Percentiles rank a stretch among this genome's conserved stretches.
Conservation (phyloP, 2,329 filamentous ascomycete species). For the Knoxdaviesia proteae region DNA sequence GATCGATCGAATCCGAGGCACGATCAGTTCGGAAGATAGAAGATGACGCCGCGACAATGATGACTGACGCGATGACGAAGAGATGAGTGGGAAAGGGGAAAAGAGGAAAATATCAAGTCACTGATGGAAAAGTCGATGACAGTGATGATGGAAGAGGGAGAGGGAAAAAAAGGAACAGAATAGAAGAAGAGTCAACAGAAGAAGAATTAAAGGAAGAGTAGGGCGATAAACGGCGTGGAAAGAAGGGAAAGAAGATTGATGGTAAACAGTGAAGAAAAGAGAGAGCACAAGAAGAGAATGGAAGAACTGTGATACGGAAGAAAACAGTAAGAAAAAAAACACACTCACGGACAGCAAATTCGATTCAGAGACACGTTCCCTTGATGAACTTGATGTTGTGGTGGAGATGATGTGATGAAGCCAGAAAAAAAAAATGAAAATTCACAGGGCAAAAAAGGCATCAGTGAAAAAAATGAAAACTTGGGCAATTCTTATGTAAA, state of each 20-base stretch:
- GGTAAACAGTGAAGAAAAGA: constrained; percentile 1
- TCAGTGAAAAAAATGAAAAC: background rate
- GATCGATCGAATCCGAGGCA: background rate
- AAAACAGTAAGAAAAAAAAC: background rate
- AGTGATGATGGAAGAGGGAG: background rate
- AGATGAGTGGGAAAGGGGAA: background rate
- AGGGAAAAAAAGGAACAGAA: constrained; percentile 1
- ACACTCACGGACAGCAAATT: background rate
- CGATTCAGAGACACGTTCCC: no score
- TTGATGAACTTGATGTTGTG: no score
- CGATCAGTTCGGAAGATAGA: background rate
- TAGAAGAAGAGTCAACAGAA: background rate
- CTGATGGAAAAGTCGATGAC: background rate
- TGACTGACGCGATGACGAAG: no score
- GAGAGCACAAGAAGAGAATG: background rate
- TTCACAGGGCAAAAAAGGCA: constrained; percentile 1
- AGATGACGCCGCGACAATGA: no score
- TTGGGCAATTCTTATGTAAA: background rate
- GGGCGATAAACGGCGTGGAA: background rate
- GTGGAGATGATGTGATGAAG: background rate
- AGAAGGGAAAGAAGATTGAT: background rate
- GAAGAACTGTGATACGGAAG: background rate
- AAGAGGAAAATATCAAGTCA: background rate
- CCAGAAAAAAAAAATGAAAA: background rate
- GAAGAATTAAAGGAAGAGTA: background rate